A percentile compares a stretch with the other conserved stretches of the same genome.
Conservation (phyloP, 179 eudicot genomes). For the Beta lomatogona region DNA sequence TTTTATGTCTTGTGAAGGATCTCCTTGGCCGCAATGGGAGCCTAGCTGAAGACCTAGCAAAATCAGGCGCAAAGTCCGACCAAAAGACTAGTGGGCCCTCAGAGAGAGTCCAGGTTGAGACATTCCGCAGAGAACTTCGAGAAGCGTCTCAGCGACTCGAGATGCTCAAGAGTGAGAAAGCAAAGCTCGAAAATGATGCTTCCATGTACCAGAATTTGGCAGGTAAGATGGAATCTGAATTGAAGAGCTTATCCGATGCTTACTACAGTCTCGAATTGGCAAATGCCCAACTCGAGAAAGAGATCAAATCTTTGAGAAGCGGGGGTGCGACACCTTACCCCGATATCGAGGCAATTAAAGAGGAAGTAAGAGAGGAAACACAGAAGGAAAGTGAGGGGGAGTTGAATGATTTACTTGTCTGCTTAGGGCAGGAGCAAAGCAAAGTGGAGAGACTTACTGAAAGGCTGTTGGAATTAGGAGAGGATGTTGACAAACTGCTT, state of each 20-base stretch:
- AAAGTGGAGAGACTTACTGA: constrained; percentile 80
- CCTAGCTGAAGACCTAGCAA: constrained; percentile 79
- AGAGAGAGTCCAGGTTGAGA: constrained; percentile 74
- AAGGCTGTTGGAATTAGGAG: constrained; percentile 77
- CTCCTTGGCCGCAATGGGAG: constrained; percentile 80
- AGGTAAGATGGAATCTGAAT: constrained; percentile 76
- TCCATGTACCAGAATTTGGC: constrained; percentile 55
- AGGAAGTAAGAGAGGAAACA: constrained; percentile 87
- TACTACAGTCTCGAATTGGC: constrained; percentile 93
- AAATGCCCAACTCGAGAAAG: constrained; percentile 69
- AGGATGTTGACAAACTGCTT: constrained; percentile 77
- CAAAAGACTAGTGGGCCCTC: constrained; percentile 52
- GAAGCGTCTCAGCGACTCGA: constrained; percentile 67
- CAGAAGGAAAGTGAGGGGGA: constrained; percentile 93
- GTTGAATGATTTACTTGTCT: constrained; percentile 85
- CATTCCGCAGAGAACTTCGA: constrained; percentile 72
- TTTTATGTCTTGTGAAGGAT: constrained; percentile 48
- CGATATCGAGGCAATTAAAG: constrained; percentile 75
- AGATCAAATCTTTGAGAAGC: constrained; percentile 53
- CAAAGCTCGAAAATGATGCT: constrained; percentile 68
- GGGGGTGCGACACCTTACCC: constrained; percentile 51
- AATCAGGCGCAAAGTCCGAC: constrained; percentile 55
- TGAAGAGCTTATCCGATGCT: constrained; percentile 89
- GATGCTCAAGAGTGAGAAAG: constrained; percentile 64
- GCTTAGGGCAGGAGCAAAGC: constrained; percentile 98